Conservation (phyloP, 78 protist genomes). For the Polysphondylium violaceum region DNA sequence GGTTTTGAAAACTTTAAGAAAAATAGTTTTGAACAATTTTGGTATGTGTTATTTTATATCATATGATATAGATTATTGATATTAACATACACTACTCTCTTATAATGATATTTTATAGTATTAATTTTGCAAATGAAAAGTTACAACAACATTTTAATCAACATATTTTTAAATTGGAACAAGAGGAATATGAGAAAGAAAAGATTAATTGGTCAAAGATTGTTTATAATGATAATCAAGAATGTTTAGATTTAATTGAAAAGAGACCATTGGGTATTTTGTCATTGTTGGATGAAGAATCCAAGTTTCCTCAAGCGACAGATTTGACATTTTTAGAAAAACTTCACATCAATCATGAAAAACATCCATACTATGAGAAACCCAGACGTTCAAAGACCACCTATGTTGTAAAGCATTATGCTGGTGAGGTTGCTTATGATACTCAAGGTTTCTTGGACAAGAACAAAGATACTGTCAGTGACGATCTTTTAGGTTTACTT, state of each 20-base stretch:
- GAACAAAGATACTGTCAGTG: conserved; percentile 89
- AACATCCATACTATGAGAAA: conserved; percentile 77
- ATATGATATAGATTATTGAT: neutral
- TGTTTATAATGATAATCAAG: conserved; percentile 83
- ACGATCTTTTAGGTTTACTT: conserved; percentile 79
- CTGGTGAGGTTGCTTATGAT: conserved; percentile 88
- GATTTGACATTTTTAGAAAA: conserved; percentile 59
- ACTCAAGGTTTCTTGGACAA: conserved; percentile 84
- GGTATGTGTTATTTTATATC: conserved; percentile 71
- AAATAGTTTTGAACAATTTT: conserved; percentile 93
- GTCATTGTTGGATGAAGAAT: conserved; percentile 90
- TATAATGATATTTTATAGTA: conserved; percentile 1
- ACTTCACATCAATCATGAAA: conserved; percentile 54
- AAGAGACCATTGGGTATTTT: conserved; percentile 87
- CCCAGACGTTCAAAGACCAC: conserved; percentile 70
- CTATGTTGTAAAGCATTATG: conserved; percentile 87
- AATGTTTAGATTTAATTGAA: conserved; percentile 87
- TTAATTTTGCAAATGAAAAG: conserved; percentile 95
- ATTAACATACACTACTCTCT: neutral
- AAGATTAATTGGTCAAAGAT: conserved; percentile 84
- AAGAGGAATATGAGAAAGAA: conserved; percentile 90
- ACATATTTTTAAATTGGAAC: conserved; percentile 91
- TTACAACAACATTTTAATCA: conserved; percentile 94
- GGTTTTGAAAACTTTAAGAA: conserved; percentile 93
- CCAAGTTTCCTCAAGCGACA: conserved; percentile 83